These are phyloP conservation scores for Podila minutissima DNA, from an alignment of 192 early-diverging fungal species.

Conservation along the genomic window DNA sequence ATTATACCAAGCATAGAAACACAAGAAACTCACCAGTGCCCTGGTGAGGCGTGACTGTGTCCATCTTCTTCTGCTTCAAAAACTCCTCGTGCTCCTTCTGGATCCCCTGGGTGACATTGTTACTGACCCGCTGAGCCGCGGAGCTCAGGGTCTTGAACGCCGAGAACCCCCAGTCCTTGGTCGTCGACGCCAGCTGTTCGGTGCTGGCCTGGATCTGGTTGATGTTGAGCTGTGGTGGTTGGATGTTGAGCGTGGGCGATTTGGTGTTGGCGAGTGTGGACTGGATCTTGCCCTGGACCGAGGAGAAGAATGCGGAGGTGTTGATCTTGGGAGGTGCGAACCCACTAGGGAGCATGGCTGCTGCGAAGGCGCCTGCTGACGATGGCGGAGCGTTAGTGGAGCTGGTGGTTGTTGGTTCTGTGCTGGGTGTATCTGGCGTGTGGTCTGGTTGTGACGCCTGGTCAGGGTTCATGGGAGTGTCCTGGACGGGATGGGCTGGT, in stretches of 20 bases:
- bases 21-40: constrained; percentile 44
- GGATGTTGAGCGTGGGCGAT: constrained; percentile 11
- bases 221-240: constrained; percentile 27
- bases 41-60: constrained; percentile 44
- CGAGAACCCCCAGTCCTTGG: constrained; percentile 46
- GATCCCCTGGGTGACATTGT: constrained; percentile 51
- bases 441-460: no score
- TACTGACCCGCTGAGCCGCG: constrained; percentile 37
- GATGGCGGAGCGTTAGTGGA: neutral
- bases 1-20: neutral
- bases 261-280: constrained; percentile 29
- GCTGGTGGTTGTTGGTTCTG: neutral
- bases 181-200: constrained; percentile 40
- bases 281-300: constrained; percentile 41
- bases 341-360: constrained; percentile 23
- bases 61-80: constrained; percentile 56
- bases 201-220: constrained; percentile 37
- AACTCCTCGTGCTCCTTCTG: constrained; percentile 60
- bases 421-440: neutral
- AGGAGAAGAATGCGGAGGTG: constrained; percentile 39
- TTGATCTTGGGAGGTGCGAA: constrained; percentile 40
- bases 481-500: no score
- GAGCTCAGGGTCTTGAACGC: constrained; percentile 44
- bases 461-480: no score
- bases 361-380: constrained; percentile 20